Percentiles rank a stretch among this genome's conserved stretches.
Evolutionary conservation across 768 basidiomycete genomes (phyloP).

Genomic region (Leucocoprinus birnbaumii): DNA sequence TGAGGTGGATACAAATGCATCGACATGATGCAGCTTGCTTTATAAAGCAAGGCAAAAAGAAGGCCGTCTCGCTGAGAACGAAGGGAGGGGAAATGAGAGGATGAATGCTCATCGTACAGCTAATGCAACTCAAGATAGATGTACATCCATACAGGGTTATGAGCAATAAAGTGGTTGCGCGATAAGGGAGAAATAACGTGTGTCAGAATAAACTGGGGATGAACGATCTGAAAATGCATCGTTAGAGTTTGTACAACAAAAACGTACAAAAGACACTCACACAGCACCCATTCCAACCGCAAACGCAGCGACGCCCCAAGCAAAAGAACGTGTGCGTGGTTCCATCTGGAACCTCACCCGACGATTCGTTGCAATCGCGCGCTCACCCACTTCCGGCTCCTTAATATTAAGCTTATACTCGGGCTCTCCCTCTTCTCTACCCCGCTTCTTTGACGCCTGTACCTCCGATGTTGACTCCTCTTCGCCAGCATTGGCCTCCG

Average conservation of each 20-base stretch:
- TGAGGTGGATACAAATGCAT: background rate
- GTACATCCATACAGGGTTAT: conserved; percentile 5
- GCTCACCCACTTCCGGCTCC: conserved; percentile 60
- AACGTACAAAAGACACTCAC: conserved; percentile 41
- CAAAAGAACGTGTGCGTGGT: conserved; percentile 70
- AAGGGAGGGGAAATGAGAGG: conserved; percentile 8
- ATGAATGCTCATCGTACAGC: background rate
- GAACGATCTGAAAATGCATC: conserved; percentile 38
- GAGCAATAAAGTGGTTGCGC: conserved; percentile 13
- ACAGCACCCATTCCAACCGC: conserved; percentile 79
- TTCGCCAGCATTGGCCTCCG: conserved; percentile 37
- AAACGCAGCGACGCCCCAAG: conserved; percentile 85
- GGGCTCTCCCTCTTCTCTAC: conserved; percentile 53
- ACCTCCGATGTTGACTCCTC: conserved; percentile 13
- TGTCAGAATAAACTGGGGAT: conserved; percentile 61
- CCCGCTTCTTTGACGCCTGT: conserved; percentile 35
- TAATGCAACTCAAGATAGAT: background rate
- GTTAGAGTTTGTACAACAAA: background rate
- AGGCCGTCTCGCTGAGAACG: conserved; percentile 16
- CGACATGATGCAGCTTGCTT: background rate
- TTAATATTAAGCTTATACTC: conserved; percentile 61
- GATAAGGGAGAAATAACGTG: conserved; percentile 9
- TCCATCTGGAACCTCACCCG: conserved; percentile 57
- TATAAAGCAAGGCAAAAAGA: conserved; percentile 8
- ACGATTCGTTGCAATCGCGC: conserved; percentile 55